phyloP scores from a whole-genome alignment of 75 land plant genomes.

The Adiantum capillusveneris region DNA sequence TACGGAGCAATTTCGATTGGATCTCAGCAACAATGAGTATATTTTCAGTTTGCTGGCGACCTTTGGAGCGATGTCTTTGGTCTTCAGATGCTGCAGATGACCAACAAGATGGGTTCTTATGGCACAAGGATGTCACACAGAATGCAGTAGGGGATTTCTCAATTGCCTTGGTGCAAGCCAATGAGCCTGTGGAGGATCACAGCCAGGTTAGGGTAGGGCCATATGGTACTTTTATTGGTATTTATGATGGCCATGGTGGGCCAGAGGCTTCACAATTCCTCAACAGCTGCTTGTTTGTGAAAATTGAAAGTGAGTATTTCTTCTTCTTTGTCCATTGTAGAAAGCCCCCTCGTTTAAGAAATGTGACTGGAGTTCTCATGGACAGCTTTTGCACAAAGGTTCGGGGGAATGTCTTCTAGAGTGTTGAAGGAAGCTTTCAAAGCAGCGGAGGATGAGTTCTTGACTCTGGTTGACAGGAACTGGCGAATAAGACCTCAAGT shows the following conservation, averaged over 20 bases:
- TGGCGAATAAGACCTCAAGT: conserved; percentile 26
- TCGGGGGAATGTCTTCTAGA: conserved; percentile 57
- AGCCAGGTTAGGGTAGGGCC: conserved; percentile 59
- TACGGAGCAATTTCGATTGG: no score
- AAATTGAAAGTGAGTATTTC: conserved; percentile 39
- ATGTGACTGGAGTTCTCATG: no score
- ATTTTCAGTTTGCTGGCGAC: conserved; percentile 31
- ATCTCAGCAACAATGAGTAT: conserved; percentile 17
- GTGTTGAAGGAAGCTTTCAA: conserved; percentile 56
- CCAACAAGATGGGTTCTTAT: conserved; percentile 28
- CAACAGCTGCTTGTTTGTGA: conserved; percentile 45
- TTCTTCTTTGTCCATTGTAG: neutral
- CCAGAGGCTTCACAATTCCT: conserved; percentile 80
- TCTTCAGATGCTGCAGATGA: conserved; percentile 9
- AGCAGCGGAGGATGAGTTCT: conserved; percentile 63
- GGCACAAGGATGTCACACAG: conserved; percentile 67
- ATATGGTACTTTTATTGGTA: conserved; percentile 68
- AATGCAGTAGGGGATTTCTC: conserved; percentile 78
- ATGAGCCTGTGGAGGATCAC: conserved; percentile 63
- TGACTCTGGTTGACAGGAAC: conserved; percentile 38
- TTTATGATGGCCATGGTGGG: conserved; percentile 96
- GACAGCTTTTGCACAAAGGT: conserved; percentile 30
- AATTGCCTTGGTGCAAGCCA: conserved; percentile 70
- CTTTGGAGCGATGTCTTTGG: conserved; percentile 4
- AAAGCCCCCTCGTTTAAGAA: neutral